phyloP scores from a whole-genome alignment of 2,329 filamentous ascomycete species.

The Hypoxylon sp. region DNA sequence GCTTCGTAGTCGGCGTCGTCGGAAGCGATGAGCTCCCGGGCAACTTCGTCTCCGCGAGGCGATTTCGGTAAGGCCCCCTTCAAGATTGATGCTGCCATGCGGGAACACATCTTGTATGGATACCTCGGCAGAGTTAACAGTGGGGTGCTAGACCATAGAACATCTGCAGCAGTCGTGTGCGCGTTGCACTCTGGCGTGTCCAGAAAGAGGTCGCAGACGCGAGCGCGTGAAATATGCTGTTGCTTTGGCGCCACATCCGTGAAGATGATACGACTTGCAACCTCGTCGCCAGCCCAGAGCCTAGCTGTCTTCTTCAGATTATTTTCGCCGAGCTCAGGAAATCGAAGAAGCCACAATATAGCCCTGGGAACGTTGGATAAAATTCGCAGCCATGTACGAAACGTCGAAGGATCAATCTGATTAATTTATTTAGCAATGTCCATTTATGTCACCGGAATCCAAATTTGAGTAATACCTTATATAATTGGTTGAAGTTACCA shows the following conservation, averaged over 20 bases:
- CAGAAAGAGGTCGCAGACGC: slow-evolving; percentile 93
- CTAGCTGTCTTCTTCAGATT: slow-evolving; percentile 85
- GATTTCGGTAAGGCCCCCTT: slow-evolving; percentile 85
- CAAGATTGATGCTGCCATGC: slow-evolving; percentile 96
- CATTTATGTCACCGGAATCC: neutral
- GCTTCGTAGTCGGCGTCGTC: slow-evolving; percentile 89
- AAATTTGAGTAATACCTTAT: slow-evolving; percentile 76
- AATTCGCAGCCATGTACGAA: slow-evolving; percentile 95
- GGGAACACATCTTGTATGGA: slow-evolving; percentile 98
- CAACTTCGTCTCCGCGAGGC: slow-evolving; percentile 74
- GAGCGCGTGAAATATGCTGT: slow-evolving; percentile 90
- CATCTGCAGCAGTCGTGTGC: slow-evolving; percentile 95
- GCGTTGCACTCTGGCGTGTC: slow-evolving; percentile 99
- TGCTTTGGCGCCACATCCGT: slow-evolving; percentile 97
- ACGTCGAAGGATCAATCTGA: slow-evolving; percentile 96
- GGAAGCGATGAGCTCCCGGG: slow-evolving; percentile 79
- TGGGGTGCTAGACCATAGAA: slow-evolving; percentile 96
- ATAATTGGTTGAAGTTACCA: slow-evolving; percentile 98
- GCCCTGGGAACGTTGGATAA: slow-evolving; percentile 87
- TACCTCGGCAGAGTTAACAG: slow-evolving; percentile 91
- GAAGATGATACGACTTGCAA: slow-evolving; percentile 89
- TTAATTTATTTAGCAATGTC: slow-evolving; percentile 33
- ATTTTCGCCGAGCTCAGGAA: slow-evolving; percentile 90
- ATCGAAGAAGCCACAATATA: slow-evolving; percentile 94
- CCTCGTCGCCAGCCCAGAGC: slow-evolving; percentile 85